These are phyloP conservation scores for Colletotrichum sublineola DNA, from an alignment of 2,329 filamentous ascomycete species.

Conservation along the genomic window DNA sequence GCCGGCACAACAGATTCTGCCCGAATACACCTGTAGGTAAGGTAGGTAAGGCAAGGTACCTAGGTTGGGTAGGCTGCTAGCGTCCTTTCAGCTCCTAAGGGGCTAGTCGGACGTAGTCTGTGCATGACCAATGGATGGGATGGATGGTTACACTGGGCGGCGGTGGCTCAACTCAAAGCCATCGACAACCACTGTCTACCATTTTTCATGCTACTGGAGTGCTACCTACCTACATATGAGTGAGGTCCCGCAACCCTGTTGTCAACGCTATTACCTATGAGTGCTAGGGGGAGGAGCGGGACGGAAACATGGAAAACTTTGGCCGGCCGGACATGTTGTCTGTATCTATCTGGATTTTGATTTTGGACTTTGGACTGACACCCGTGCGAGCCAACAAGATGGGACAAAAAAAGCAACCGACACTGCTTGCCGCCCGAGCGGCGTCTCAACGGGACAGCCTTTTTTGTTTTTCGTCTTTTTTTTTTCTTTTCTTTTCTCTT, in stretches of 20 bases:
- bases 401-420: conserved; percentile 30
- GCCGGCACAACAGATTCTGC: too few relatives aligned
- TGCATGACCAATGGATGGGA: conserved; percentile 10
- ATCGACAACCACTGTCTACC: background rate
- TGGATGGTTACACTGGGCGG: conserved; percentile 36
- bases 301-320: conserved; percentile 22
- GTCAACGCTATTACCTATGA: conserved; percentile 35
- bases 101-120: conserved; percentile 19
- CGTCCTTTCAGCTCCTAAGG: conserved; percentile 25
- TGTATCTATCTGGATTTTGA: background rate
- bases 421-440: conserved; percentile 23
- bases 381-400: conserved; percentile 2
- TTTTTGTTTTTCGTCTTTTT: background rate
- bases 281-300: background rate
- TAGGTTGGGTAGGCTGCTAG: background rate
- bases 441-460: background rate
- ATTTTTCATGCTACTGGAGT: conserved; percentile 17
- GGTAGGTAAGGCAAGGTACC: too few relatives aligned
- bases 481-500: background rate
- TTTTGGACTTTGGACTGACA: background rate
- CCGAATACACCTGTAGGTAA: too few relatives aligned
- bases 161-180: conserved; percentile 1
- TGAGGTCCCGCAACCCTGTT: conserved; percentile 13
- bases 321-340: conserved; percentile 8
- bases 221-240: too few relatives aligned